phyloP scores from a whole-genome alignment of 331 rosid genomes.

The Ulmus americana region DNA sequence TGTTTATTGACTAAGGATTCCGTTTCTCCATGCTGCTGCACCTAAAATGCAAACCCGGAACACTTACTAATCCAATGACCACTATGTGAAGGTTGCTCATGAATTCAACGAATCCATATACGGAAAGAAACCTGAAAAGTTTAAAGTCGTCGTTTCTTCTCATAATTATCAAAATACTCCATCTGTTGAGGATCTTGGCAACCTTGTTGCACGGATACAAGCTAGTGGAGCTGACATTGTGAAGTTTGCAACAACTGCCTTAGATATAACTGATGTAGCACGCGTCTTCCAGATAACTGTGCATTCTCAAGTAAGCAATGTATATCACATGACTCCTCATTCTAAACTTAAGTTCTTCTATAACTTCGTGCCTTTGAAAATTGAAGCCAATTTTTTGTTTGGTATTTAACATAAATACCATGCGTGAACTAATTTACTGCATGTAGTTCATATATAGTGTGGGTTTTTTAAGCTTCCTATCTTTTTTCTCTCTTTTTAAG shows the following conservation, averaged over 20 bases:
- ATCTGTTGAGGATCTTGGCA: conserved; percentile 79
- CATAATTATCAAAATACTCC: conserved; percentile 83
- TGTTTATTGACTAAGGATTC: neutral
- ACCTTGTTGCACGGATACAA: conserved; percentile 85
- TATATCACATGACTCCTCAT: conserved; percentile 19
- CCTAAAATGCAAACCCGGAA: neutral
- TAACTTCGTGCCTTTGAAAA: neutral
- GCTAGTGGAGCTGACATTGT: conserved; percentile 90
- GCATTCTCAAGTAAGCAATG: conserved; percentile 77
- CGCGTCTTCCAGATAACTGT: conserved; percentile 69
- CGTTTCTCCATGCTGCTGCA: neutral
- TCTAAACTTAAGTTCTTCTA: neutral
- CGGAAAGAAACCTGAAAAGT: conserved; percentile 52
- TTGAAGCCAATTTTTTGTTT: neutral
- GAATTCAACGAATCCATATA: conserved; percentile 59
- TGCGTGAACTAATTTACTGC: neutral
- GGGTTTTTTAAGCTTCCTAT: neutral
- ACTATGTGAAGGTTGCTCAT: conserved; percentile 63
- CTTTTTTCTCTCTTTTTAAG: neutral
- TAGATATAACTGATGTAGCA: conserved; percentile 78
- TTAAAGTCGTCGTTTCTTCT: conserved; percentile 78
- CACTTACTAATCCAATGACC: conserved; percentile 16
- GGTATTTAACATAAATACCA: neutral
- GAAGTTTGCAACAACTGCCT: conserved; percentile 81
- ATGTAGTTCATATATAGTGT: neutral